Conservation (phyloP, 164 flowering plant genomes). For the Sextonia rubra region DNA sequence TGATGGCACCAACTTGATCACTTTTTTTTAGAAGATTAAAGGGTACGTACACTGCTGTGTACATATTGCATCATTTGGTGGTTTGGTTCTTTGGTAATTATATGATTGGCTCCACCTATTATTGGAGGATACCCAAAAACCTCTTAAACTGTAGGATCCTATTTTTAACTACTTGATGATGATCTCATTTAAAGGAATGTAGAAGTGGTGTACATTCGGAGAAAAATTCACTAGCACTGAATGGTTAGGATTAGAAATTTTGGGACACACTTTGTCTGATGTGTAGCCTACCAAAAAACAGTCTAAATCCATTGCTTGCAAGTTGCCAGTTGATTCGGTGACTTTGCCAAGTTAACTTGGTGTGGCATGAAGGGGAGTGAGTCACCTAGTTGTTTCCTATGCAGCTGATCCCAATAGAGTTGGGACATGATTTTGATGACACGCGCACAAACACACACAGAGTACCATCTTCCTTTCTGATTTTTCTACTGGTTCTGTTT, state of each 20-base stretch:
- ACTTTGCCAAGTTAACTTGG: too few relatives aligned
- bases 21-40: neutral
- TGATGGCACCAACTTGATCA: neutral
- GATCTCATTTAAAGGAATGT: too few relatives aligned
- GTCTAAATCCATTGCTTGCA: neutral
- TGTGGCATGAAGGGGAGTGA: too few relatives aligned
- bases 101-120: neutral
- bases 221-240: neutral
- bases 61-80: neutral
- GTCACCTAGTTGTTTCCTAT: too few relatives aligned
- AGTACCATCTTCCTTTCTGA: neutral
- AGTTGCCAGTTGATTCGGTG: too few relatives aligned
- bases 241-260: neutral
- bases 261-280: neutral
- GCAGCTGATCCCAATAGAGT: too few relatives aligned
- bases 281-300: neutral
- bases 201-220: too few relatives aligned
- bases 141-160: neutral
- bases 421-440: too few relatives aligned
- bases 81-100: neutral
- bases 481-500: conserved; percentile 5
- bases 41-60: neutral
- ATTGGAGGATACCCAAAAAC: neutral
- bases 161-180: too few relatives aligned
- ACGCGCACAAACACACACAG: neutral